phyloP scores from a whole-genome alignment of 768 basidiomycete genomes.

The Pilatotrama ljubarskyi region DNA sequence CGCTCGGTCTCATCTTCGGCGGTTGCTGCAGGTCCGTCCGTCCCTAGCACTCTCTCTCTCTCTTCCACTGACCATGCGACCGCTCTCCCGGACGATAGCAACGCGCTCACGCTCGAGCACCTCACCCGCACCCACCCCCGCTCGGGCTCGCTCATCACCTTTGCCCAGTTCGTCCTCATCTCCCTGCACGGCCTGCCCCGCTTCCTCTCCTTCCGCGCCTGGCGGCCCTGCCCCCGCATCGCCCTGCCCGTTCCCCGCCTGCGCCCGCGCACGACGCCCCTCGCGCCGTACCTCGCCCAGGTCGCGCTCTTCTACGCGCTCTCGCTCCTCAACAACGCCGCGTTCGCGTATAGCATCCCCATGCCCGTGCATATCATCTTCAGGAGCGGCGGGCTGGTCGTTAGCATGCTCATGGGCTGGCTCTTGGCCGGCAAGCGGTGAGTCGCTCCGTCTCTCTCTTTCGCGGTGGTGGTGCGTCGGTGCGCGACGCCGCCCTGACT shows the following conservation, averaged over 20 bases:
- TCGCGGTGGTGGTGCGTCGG: no score
- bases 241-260: slow-evolving; percentile 43
- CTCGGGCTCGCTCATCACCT: slow-evolving; percentile 84
- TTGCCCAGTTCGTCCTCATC: slow-evolving; percentile 81
- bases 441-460: slow-evolving; percentile 28
- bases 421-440: slow-evolving; percentile 63
- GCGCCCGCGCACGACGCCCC: slow-evolving; percentile 65
- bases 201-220: slow-evolving; percentile 43
- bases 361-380: slow-evolving; percentile 96
- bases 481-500: no score
- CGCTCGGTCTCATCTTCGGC: slow-evolving; percentile 78
- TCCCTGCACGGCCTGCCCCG: slow-evolving; percentile 71
- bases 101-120: slow-evolving; percentile 76
- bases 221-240: background rate
- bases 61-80: no score
- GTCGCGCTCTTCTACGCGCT: slow-evolving; percentile 79
- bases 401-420: slow-evolving; percentile 83
- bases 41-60: slow-evolving; percentile 3
- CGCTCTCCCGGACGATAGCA: slow-evolving; percentile 56
- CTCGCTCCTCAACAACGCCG: slow-evolving; percentile 87
- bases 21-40: slow-evolving; percentile 77
- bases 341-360: slow-evolving; percentile 83
- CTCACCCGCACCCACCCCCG: slow-evolving; percentile 66
- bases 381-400: slow-evolving; percentile 81
- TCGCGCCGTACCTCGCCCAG: slow-evolving; percentile 74